Evolutionary conservation across 2,329 filamentous ascomycete genomes (phyloP).

Genomic region (Aspergillus floridensis): DNA sequence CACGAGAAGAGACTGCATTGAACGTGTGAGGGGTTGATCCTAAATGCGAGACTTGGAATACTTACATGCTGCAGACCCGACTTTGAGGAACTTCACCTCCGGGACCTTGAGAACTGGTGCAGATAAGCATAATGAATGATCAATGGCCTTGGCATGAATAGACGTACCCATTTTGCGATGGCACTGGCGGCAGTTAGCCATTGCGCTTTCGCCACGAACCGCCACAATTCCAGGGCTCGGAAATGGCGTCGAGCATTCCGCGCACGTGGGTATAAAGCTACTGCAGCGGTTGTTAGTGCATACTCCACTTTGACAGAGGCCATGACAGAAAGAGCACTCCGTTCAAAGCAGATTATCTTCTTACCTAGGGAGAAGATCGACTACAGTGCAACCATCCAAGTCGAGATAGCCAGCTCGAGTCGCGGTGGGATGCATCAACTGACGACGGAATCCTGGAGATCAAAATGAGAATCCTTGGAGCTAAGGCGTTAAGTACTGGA

Average conservation of each 20-base stretch:
- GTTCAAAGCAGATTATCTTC: conserved; percentile 9
- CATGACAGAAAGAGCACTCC: neutral
- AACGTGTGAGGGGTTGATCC: neutral
- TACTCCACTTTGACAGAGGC: too few species aligned
- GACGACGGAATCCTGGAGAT: conserved; percentile 56
- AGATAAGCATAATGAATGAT: neutral
- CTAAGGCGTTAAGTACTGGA: neutral
- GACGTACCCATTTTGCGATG: conserved; percentile 69
- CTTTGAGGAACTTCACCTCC: conserved; percentile 72
- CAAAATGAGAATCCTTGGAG: neutral
- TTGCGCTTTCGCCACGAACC: conserved; percentile 69
- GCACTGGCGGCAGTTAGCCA: conserved; percentile 75
- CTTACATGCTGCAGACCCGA: conserved; percentile 57
- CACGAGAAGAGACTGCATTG: conserved; percentile 27
- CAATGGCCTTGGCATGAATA: neutral
- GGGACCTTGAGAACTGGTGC: conserved; percentile 65
- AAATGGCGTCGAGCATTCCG: conserved; percentile 68
- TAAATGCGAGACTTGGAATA: neutral
- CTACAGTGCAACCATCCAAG: conserved; percentile 68
- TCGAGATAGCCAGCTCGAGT: conserved; percentile 77
- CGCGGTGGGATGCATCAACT: conserved; percentile 71
- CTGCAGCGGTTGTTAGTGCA: conserved; percentile 43
- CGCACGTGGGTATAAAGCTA: conserved; percentile 75
- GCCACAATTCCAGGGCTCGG: conserved; percentile 63
- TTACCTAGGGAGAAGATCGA: conserved; percentile 71